Evolutionary conservation across 768 basidiomycete genomes (phyloP).

Genomic region (Amanita thiersii): DNA sequence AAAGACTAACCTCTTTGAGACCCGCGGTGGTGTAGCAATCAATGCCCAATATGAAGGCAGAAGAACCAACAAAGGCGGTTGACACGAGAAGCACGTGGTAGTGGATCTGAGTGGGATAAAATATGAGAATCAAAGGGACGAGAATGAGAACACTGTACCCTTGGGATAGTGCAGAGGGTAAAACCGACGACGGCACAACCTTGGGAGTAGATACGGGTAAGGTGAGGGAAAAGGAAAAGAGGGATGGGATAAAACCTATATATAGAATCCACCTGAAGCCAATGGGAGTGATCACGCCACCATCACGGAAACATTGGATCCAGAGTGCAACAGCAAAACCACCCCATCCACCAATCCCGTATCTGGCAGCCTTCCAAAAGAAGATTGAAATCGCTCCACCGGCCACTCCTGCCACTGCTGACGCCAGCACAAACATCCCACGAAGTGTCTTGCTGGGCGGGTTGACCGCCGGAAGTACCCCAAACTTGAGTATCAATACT

Average conservation of each 20-base stretch:
- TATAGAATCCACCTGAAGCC: constrained; percentile 87
- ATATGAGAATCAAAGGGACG: constrained; percentile 10
- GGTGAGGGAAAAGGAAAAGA: constrained; percentile 8
- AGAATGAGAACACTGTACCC: too few relatives aligned
- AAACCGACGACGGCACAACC: constrained; percentile 73
- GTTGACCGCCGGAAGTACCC: constrained; percentile 77
- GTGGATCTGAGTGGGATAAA: constrained; percentile 43
- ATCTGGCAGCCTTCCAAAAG: constrained; percentile 86
- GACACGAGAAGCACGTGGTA: constrained; percentile 81
- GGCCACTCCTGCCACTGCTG: constrained; percentile 69
- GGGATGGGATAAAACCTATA: constrained; percentile 48
- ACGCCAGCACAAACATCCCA: constrained; percentile 86
- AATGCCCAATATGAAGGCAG: constrained; percentile 85
- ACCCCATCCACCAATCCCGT: constrained; percentile 75
- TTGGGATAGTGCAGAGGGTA: constrained; percentile 76
- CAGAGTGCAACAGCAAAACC: constrained; percentile 85
- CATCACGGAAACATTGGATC: constrained; percentile 78
- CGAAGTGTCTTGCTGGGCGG: constrained; percentile 73
- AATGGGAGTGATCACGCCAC: constrained; percentile 70
- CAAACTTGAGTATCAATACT: constrained; percentile 83
- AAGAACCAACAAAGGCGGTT: constrained; percentile 86
- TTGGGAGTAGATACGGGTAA: constrained; percentile 21
- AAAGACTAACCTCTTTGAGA: constrained; percentile 71
- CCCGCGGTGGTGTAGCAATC: constrained; percentile 91
- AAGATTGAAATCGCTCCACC: constrained; percentile 86